Percentiles rank a stretch among this genome's conserved stretches.
These are phyloP conservation scores for Coniochaeta sp. DNA, from an alignment of 2,329 filamentous ascomycete species.

Conservation along the genomic window DNA sequence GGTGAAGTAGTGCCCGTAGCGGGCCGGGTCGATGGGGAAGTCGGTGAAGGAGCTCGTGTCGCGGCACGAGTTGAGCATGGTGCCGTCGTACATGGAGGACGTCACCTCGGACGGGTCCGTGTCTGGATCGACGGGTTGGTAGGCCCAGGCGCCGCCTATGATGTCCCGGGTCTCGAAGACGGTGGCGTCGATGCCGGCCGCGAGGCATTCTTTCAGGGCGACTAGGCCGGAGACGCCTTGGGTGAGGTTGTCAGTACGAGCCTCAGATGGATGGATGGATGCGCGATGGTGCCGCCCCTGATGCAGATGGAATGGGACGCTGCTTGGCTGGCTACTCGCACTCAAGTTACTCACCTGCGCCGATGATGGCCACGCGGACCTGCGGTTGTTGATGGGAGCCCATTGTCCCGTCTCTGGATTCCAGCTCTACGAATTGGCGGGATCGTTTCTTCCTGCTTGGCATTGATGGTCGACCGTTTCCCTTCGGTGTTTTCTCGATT, in stretches of 20 bases:
- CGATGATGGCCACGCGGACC: constrained; percentile 15
- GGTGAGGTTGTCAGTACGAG: no score
- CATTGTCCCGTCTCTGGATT: no score
- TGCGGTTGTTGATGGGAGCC: neutral
- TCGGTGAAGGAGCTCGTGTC: constrained; percentile 30
- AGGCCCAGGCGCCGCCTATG: constrained; percentile 32
- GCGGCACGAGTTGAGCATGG: constrained; percentile 28
- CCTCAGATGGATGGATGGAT: no score
- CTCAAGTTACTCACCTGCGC: constrained; percentile 14
- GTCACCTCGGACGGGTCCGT: constrained; percentile 14
- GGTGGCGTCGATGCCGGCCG: constrained; percentile 24
- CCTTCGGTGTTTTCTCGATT: no score
- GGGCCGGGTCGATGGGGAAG: constrained; percentile 30
- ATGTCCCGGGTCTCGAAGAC: constrained; percentile 25
- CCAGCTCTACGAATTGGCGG: no score
- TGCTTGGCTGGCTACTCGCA: no score
- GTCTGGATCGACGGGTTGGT: constrained; percentile 19
- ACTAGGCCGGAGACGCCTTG: constrained; percentile 26
- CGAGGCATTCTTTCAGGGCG: constrained; percentile 29
- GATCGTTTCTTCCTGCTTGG: no score
- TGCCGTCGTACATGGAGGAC: constrained; percentile 26
- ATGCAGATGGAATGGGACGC: no score
- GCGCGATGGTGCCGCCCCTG: no score
- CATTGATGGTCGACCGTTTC: no score
- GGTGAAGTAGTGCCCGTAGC: constrained; percentile 28